A percentile compares a stretch with the other conserved stretches of the same genome.
Evolutionary conservation across 768 basidiomycete genomes (phyloP).

Genomic region (Tylopilus felleus): DNA sequence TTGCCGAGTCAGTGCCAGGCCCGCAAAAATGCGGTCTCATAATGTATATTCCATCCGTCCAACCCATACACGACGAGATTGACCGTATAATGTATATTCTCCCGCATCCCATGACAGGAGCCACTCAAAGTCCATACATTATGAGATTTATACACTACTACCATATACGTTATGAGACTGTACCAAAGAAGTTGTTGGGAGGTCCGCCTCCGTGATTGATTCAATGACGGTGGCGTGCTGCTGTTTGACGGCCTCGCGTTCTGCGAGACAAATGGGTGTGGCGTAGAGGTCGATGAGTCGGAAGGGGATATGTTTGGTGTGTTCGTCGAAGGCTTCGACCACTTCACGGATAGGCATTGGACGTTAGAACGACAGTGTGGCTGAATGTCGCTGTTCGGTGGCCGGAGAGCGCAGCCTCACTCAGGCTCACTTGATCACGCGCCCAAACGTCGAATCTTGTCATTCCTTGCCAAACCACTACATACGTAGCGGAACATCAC

Average conservation of each 20-base stretch:
- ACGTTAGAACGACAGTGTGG: too few relatives aligned
- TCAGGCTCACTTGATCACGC: too few relatives aligned
- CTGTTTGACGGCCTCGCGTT: neutral
- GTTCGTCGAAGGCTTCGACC: slow-evolving; percentile 3
- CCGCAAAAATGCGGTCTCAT: too few relatives aligned
- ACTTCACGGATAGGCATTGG: slow-evolving; percentile 6
- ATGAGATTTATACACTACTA: neutral
- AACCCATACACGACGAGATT: too few relatives aligned
- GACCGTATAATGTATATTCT: neutral
- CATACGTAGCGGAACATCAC: too few relatives aligned
- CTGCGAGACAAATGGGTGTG: neutral
- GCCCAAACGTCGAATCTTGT: too few relatives aligned
- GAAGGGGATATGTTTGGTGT: neutral
- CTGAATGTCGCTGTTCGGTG: too few relatives aligned
- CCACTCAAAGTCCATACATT: neutral
- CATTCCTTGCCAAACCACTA: too few relatives aligned
- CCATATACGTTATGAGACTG: neutral
- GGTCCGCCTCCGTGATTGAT: slow-evolving; percentile 8
- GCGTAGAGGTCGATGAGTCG: neutral
- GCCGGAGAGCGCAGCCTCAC: too few relatives aligned
- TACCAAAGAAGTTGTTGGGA: neutral
- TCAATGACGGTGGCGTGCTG: neutral
- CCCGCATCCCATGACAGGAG: neutral
- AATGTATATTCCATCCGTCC: too few relatives aligned
- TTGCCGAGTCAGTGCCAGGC: too few relatives aligned